These are phyloP conservation scores for Aspergillus felis DNA, from an alignment of 2,329 filamentous ascomycete genomes.

Conservation along the genomic window DNA sequence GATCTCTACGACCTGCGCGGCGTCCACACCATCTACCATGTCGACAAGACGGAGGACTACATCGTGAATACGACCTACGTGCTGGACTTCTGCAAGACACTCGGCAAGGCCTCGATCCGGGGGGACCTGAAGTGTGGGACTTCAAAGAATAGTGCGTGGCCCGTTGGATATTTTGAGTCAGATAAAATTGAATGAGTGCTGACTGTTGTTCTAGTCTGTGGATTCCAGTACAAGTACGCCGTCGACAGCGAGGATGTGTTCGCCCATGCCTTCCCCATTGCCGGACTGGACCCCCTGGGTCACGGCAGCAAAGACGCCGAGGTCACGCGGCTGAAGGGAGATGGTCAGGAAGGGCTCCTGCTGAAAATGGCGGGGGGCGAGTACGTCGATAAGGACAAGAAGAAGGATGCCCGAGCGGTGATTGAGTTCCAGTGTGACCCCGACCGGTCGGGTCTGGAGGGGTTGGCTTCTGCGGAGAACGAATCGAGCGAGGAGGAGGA, in stretches of 20 bases:
- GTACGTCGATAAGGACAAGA: constrained; percentile 45
- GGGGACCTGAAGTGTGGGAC: constrained; percentile 28
- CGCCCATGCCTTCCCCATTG: constrained; percentile 65
- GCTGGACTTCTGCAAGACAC: constrained; percentile 32
- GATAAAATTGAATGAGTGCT: neutral
- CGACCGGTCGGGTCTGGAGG: constrained; percentile 68
- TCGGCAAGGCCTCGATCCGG: constrained; percentile 25
- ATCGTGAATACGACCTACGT: constrained; percentile 36
- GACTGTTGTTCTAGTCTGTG: constrained; percentile 61
- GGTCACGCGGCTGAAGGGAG: constrained; percentile 61
- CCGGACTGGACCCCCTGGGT: constrained; percentile 61
- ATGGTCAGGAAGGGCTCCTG: constrained; percentile 66
- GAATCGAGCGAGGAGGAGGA: constrained; percentile 16
- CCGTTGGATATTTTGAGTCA: neutral
- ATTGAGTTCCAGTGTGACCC: constrained; percentile 82
- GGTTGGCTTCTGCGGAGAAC: constrained; percentile 22
- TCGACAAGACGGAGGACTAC: constrained; percentile 23
- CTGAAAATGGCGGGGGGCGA: constrained; percentile 62
- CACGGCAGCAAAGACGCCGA: constrained; percentile 54
- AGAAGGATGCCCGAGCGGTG: constrained; percentile 57
- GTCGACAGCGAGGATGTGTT: constrained; percentile 49
- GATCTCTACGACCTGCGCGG: constrained; percentile 37
- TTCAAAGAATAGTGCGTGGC: constrained; percentile 32
- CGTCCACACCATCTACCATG: constrained; percentile 33
- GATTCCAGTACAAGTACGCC: constrained; percentile 57